phyloP scores from a whole-genome alignment of 2,329 filamentous ascomycete species.

The Colletotrichum godetiae region DNA sequence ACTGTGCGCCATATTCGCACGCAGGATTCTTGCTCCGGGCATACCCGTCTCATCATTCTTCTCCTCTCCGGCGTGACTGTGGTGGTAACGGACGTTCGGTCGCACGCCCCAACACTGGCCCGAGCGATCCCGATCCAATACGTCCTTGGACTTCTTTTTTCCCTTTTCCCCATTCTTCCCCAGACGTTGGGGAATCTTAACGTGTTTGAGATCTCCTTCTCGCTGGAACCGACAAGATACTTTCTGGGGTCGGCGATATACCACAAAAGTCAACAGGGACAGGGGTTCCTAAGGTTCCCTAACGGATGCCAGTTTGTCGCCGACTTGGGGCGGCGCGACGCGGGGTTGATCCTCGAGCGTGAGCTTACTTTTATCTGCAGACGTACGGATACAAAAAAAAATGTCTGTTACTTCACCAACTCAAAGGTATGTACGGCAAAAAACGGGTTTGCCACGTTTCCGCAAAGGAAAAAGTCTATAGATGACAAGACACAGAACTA shows the following conservation, averaged over 20 bases:
- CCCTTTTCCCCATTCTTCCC: background rate
- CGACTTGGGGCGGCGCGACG: background rate
- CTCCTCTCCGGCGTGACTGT: background rate
- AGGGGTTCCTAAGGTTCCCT: background rate
- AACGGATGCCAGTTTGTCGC: background rate
- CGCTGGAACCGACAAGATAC: background rate
- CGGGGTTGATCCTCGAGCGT: conserved; percentile 1
- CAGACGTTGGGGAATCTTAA: conserved; percentile 11
- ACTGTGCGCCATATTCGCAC: conserved; percentile 25
- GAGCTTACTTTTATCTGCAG: background rate
- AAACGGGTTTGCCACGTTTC: conserved; percentile 15
- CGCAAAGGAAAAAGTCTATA: background rate
- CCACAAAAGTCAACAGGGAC: background rate
- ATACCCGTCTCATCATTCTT: conserved; percentile 12
- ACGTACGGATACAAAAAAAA: too few relatives aligned
- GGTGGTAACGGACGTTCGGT: background rate
- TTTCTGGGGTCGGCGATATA: conserved; percentile 5
- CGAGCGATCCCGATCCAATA: conserved; percentile 22
- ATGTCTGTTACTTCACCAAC: too few relatives aligned
- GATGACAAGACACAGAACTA: background rate
- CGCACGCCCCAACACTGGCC: conserved; percentile 17
- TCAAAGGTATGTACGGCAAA: too few relatives aligned
- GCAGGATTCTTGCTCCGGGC: background rate
- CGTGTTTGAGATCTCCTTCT: conserved; percentile 14
- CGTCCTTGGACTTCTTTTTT: background rate